Evolutionary conservation across 192 early-diverging fungal genomes (phyloP), one percentile per base, ranked within the genome.

Genomic region (Coemansia sp.): DNA sequence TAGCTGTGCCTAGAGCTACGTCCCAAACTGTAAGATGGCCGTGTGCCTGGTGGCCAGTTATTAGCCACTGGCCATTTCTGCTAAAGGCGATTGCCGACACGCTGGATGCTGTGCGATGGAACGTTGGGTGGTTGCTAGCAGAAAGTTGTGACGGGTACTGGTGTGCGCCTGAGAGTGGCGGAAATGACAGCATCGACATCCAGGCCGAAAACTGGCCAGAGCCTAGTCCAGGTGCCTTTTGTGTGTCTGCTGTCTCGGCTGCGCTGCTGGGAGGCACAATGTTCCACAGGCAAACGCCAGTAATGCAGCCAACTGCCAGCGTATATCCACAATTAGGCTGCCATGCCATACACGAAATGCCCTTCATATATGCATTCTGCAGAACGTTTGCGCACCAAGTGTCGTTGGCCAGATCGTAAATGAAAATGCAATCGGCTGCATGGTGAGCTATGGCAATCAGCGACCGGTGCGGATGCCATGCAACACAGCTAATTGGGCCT

Each of bases 391-490:
- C 38, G 60, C 77, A 72, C 68, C 73, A 80, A 16, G 76, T 60
- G 51, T 84, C 83, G 40, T 58, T 63, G 0, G 74, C 76, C 39
- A 85, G 51, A 53, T 91, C 85, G 52, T 89, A 93, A 14, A 93
- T 47, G 62, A 85, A 85, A 0, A 91, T 63, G 21, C 70, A 66
- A 55, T 88, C 80, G 11, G 85, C 79, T 0, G 68, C 60, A 56
- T 82, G 71, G 51, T 88, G 87, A 0, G 83, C 84, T 42, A 93
- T 69, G 3, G 88, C 88, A 16, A 93, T 47, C 3, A 87, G 56
- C 8, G 84, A 81, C 32, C 80, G 76, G 53, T 88, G 79, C 16
- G 82, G 87, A 41, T 93, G 91, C 86, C 88, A 93, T 0, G 88
- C 88, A 3, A 91, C 60, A n/a, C 73, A 78, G 30, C 66, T 68